Evolutionary conservation across 129 eudicot genomes (phyloP).

Genomic region (Lonicera japonica): DNA sequence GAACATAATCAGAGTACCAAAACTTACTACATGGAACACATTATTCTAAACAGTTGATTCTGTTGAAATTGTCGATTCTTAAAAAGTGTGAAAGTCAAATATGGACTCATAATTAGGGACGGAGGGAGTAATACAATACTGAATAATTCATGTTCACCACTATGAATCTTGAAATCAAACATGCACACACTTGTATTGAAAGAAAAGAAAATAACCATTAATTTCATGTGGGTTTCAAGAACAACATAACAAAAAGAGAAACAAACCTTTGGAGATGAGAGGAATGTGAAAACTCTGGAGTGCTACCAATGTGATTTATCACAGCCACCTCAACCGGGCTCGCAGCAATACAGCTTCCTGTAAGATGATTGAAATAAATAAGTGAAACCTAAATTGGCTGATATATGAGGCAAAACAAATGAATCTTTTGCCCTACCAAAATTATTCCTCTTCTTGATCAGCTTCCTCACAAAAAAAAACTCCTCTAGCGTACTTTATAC

Average conservation of each 20-base stretch:
- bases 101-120: too few relatives aligned
- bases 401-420: constrained; percentile 16
- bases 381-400: not conserved
- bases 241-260: too few relatives aligned
- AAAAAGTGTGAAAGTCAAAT: too few relatives aligned
- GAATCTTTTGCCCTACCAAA: constrained; percentile 2
- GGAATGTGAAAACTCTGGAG: constrained; percentile 6
- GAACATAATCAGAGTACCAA: too few relatives aligned
- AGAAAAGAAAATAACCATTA: too few relatives aligned
- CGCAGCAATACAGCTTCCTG: constrained; percentile 26
- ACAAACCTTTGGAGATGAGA: constrained; percentile 3
- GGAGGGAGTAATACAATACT: not conserved
- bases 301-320: not conserved
- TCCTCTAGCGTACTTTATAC: constrained; percentile 7
- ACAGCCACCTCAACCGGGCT: constrained; percentile 25
- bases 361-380: not conserved
- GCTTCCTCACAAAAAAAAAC: not conserved
- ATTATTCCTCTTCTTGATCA: constrained; percentile 4
- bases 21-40: too few relatives aligned
- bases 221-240: too few relatives aligned
- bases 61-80: too few relatives aligned
- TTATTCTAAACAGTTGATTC: too few relatives aligned
- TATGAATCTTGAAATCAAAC: not conserved
- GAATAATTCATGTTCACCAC: not conserved
- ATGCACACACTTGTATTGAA: constrained; percentile 10